A percentile compares a stretch with the other conserved stretches of the same genome.
Evolutionary conservation across 441 rosid species (phyloP).

Genomic region (Isatis lusitanica): DNA sequence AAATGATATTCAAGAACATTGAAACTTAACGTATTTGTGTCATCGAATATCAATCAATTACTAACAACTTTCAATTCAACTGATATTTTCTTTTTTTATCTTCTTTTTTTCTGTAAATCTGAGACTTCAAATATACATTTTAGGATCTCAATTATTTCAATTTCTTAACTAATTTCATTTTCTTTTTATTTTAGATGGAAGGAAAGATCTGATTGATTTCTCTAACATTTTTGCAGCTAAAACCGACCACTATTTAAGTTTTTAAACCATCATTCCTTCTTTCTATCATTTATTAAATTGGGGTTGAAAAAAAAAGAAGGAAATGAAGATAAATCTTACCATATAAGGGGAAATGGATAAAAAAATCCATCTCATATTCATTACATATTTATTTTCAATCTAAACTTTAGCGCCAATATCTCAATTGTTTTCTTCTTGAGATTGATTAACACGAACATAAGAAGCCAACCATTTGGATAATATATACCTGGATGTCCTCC

Average conservation of each 20-base stretch:
- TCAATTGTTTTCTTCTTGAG: neutral
- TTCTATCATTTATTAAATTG: too few species aligned
- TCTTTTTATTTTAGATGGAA: neutral
- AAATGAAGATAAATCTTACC: too few species aligned
- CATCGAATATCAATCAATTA: too few species aligned
- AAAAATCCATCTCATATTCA: too few species aligned
- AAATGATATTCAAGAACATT: too few species aligned
- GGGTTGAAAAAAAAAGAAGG: too few species aligned
- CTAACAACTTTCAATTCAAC: conserved; percentile 11
- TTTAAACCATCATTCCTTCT: too few species aligned
- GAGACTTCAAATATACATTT: too few species aligned
- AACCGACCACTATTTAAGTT: neutral
- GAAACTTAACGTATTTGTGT: too few species aligned
- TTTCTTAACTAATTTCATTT: neutral
- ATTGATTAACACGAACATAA: conserved; percentile 33
- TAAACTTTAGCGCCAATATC: neutral
- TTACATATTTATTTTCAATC: too few species aligned
- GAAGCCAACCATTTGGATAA: conserved; percentile 69
- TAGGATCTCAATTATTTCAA: neutral
- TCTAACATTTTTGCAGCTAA: neutral
- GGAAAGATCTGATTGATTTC: neutral
- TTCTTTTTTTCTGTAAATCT: neutral
- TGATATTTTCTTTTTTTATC: conserved; percentile 12
- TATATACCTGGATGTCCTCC: conserved; percentile 66
- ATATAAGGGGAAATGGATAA: too few species aligned